Base-by-base conservation (phyloP, 768 basidiomycete species). In the Boletales sp. region DNA sequence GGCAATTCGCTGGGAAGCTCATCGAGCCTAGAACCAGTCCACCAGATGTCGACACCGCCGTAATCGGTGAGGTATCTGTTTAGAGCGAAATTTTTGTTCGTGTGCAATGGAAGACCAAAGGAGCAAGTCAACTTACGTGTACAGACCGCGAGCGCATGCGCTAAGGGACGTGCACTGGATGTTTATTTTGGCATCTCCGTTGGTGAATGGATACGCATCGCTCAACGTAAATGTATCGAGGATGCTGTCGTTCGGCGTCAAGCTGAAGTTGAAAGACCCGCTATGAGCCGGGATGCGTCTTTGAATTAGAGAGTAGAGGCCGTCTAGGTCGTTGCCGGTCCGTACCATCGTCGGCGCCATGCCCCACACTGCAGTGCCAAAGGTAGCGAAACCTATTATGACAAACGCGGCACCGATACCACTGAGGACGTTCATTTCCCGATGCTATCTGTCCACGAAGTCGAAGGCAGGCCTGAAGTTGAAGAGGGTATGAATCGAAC, bases 1-100 rank as follows among this genome's bases (percentile, higher is more conserved):
- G 73, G 73, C 2, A 74, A 54, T 14, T 48, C 43, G 1, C 50
- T 0, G 5, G 71, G 63, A 7, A 74, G 62, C 27, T 61, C 42
- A 19, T 64, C 48, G 21, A 74, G 65, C 27, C 72, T 68, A 5
- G 73, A 74, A 7, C 73, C 69, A 2, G 73, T 72, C 73, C 72
- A 74, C 69, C 70, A 74, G 42, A 74, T 74, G 42, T 74, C 73
- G 5, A 73, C 69, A 2, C 66, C 64, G 5, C 65, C 70, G 43
- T 64, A 60, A 24, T 69, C 64, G 3, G 70, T 73, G 32, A 70
- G 60, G 50, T 74, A 74, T 2, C 70, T 72, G 36, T 48, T 27
- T 36, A 6, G 21, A 21, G 7, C 24, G 24, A 27, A 27, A 27
- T 4, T 7, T 15, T 15, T 34, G 34, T 34, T 34, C 34, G 15